Base-by-base conservation (phyloP, 306 rosid species). In the Corylus americana region DNA sequence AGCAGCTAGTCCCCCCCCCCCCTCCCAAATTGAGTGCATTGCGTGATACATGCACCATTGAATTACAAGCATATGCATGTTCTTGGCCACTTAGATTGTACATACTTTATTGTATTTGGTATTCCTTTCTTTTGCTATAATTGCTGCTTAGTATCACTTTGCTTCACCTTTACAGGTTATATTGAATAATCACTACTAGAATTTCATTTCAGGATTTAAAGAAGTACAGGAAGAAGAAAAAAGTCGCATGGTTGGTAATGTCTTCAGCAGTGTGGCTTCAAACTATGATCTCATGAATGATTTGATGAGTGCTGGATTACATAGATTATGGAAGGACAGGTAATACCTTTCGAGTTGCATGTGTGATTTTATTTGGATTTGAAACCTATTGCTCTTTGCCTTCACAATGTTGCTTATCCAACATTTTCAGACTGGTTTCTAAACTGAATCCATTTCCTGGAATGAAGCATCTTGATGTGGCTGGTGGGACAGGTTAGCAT, bases 241-340 rank as follows among this genome's bases (percentile, higher is more conserved):
- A 77, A 89, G 96, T 77, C 85, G 47, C 71, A 83, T 95, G 88
- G 98, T 95, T 49, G 94, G 98, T 63, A 85, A 95, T 54, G 98
- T 95, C 76, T 95, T 95, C 84, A 87, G 94, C 63, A 95, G 69
- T 69, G 99, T 93, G 82, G 97, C 99, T 80, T 84, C 93, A n/a
- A 93, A 58, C 67, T 93, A 93, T 29, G 99, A 95, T 83, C 59
- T 88, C 66, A 95, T 95, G 99, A 95, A 95, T 74, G 99, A 95
- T 85, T 78, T 93, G 55, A 95, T 93, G 99, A 95, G 96, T 82
- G 94, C 77, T 71, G 99, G 99, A 70, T 84, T 95, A 73, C 99
- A 95, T 68, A 89, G 99, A 89, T 77, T 95, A 80, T 95, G 99
- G 99, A 95, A 95, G 87, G 99, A 95, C 44, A 95, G 94, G 99